Evolutionary conservation across 2,329 filamentous ascomycete species (phyloP).

Genomic region (Coleophoma crateriformis): DNA sequence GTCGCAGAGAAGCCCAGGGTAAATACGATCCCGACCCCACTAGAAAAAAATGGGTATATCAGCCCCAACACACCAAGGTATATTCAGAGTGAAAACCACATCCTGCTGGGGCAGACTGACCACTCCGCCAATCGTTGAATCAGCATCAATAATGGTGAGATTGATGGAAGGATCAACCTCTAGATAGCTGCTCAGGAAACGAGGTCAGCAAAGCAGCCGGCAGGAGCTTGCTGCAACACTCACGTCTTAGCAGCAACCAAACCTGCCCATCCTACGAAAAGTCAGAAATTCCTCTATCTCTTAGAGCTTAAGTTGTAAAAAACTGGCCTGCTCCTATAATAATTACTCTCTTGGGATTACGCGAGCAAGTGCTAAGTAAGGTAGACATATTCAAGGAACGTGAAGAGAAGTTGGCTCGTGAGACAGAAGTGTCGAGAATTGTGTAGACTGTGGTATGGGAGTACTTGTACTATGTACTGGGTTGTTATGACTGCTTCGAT

Average conservation of each 20-base stretch:
- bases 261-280: constrained; percentile 7
- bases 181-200: constrained; percentile 1
- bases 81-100: too few relatives aligned
- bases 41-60: background rate
- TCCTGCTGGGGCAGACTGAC: background rate
- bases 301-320: background rate
- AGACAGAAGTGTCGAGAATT: too few relatives aligned
- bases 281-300: background rate
- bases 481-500: too few relatives aligned
- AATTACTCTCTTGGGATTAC: background rate
- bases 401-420: too few relatives aligned
- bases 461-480: too few relatives aligned
- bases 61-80: too few relatives aligned
- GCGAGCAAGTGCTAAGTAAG: background rate
- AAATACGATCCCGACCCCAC: constrained; percentile 6
- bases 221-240: background rate
- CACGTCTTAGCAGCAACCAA: constrained; percentile 8
- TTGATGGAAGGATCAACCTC: constrained; percentile 6
- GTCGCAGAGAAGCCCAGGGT: constrained; percentile 5
- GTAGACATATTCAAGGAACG: too few relatives aligned
- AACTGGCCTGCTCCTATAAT: background rate
- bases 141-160: constrained; percentile 9
- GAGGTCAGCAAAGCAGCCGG: too few relatives aligned
- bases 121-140: constrained; percentile 8
- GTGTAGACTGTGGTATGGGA: too few relatives aligned